A percentile compares a stretch with the other conserved stretches of the same genome.
Conservation (phyloP, 306 rosid species). For the Prosopis cineraria region DNA sequence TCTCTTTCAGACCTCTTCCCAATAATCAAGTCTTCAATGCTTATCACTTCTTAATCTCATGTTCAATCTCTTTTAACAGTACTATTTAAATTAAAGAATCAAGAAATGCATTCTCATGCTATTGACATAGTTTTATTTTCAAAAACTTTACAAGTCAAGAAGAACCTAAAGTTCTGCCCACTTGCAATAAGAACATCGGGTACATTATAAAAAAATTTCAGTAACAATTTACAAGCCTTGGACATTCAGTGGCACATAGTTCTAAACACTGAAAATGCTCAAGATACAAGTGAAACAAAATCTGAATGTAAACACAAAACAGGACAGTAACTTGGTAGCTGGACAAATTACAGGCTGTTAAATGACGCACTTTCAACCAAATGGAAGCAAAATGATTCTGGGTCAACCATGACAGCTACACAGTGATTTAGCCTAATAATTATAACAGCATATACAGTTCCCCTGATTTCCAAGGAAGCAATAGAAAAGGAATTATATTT, state of each 20-base stretch:
- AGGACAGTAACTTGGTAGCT: not conserved
- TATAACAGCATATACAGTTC: slow-evolving; percentile 14
- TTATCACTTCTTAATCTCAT: slow-evolving; percentile 15
- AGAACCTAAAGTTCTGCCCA: slow-evolving; percentile 1
- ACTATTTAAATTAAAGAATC: slow-evolving; percentile 22
- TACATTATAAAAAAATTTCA: slow-evolving; percentile 19
- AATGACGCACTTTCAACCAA: not conserved
- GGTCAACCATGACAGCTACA: not conserved
- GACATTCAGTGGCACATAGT: not conserved
- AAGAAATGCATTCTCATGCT: not conserved
- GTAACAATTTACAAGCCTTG: not conserved
- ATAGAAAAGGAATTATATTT: slow-evolving; percentile 19
- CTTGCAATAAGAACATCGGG: slow-evolving; percentile 12
- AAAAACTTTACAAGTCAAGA: not conserved
- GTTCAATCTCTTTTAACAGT: slow-evolving; percentile 24
- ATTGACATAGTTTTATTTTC: slow-evolving; percentile 8
- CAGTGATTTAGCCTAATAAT: not conserved
- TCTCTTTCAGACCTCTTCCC: slow-evolving; percentile 24
- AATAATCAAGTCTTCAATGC: slow-evolving; percentile 21
- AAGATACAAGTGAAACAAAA: not conserved
- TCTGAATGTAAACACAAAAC: not conserved
- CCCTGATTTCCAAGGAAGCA: slow-evolving; percentile 13
- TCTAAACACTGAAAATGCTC: not conserved
- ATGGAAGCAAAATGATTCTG: not conserved
- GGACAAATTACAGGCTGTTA: not conserved